Conservation (phyloP, 306 rosid genomes). For the Corylus americana region DNA sequence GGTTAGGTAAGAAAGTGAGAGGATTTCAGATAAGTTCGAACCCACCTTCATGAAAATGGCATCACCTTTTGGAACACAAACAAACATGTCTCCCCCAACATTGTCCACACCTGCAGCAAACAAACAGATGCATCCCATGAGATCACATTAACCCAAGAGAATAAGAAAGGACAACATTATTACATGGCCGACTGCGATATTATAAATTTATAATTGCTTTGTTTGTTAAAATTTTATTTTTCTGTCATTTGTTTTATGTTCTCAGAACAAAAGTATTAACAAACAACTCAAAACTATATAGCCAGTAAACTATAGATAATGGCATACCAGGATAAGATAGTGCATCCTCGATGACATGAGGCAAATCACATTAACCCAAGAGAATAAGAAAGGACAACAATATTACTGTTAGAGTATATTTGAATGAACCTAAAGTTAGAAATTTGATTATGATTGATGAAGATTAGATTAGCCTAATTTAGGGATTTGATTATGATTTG, state of each 20-base stretch:
- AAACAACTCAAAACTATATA: no score
- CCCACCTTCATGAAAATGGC: conserved; percentile 90
- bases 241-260: no score
- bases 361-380: conserved; percentile 43
- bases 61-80: conserved; percentile 77
- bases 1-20: conserved; percentile 2
- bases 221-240: no score
- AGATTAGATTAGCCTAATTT: no score
- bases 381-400: no score
- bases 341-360: conserved; percentile 85
- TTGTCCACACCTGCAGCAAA: conserved; percentile 75
- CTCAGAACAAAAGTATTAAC: no score
- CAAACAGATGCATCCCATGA: background rate
- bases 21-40: background rate
- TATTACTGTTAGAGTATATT: no score
- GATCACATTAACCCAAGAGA: background rate
- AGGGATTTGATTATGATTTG: no score
- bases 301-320: background rate
- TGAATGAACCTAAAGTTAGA: no score
- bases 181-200: no score
- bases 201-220: no score
- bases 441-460: no score
- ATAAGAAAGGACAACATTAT: background rate
- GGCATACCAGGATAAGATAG: conserved; percentile 61
- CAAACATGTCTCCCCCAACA: conserved; percentile 96